Percentiles rank a stretch among this genome's conserved stretches.
Evolutionary conservation across 805 yeast genomes (phyloP).

Genomic region (Wickerhamiella shivajii): DNA sequence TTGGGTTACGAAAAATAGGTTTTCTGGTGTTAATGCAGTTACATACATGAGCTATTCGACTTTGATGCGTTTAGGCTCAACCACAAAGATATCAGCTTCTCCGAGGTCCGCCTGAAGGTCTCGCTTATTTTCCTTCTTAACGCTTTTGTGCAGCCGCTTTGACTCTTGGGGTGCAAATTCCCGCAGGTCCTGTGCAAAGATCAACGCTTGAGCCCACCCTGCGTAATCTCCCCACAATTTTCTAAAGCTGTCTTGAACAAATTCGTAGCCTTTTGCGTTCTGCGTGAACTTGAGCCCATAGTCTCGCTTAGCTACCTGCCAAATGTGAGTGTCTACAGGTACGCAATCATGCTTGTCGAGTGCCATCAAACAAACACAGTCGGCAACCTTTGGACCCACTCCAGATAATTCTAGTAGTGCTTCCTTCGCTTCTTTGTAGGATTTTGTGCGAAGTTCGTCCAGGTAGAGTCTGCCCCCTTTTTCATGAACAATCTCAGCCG

Average conservation of each 20-base stretch:
- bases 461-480: constrained; percentile 26
- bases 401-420: constrained; percentile 58
- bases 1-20: too few species aligned
- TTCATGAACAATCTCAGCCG: constrained; percentile 43
- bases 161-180: too few species aligned
- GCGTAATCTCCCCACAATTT: constrained; percentile 79
- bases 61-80: too few species aligned
- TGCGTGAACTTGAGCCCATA: constrained; percentile 34
- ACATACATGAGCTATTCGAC: too few species aligned
- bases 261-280: constrained; percentile 36
- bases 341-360: constrained; percentile 74
- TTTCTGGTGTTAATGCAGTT: too few species aligned
- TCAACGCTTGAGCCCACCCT: constrained; percentile 97
- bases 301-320: constrained; percentile 73
- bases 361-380: constrained; percentile 87
- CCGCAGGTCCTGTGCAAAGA: constrained; percentile 69
- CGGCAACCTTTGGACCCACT: constrained; percentile 97
- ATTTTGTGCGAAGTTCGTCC: constrained; percentile 31
- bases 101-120: too few species aligned
- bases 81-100: too few species aligned
- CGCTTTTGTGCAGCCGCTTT: too few species aligned
- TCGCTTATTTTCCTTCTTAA: too few species aligned
- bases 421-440: constrained; percentile 40
- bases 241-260: constrained; percentile 45
- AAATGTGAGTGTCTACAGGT: constrained; percentile 93